A percentile compares a stretch with the other conserved stretches of the same genome.
Evolutionary conservation across 2,329 filamentous ascomycete genomes (phyloP).

Genomic region (Epichloe brachyelytri): DNA sequence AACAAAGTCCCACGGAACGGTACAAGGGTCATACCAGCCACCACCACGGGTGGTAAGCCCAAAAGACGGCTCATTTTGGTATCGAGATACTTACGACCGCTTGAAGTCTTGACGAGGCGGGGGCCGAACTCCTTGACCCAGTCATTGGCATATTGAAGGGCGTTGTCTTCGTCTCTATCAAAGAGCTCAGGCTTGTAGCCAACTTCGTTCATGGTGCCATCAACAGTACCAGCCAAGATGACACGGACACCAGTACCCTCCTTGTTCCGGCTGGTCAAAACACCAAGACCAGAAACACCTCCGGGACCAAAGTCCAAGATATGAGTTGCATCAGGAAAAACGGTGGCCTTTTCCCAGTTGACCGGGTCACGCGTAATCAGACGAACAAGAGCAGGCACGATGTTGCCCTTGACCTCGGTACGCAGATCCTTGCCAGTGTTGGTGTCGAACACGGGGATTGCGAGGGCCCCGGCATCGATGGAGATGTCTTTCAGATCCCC

Average conservation of each 20-base stretch:
- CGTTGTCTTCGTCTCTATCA: slow-evolving; percentile 87
- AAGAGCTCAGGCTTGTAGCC: slow-evolving; percentile 98
- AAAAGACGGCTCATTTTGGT: slow-evolving; percentile 90
- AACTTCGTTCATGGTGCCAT: slow-evolving; percentile 78
- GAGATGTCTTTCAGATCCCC: slow-evolving; percentile 75
- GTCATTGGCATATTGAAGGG: slow-evolving; percentile 87
- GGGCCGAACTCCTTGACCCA: slow-evolving; percentile 98
- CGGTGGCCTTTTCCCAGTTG: slow-evolving; percentile 90
- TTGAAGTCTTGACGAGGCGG: slow-evolving; percentile 78
- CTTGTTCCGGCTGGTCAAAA: slow-evolving; percentile 96
- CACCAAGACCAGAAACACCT: slow-evolving; percentile 89
- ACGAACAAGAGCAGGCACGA: slow-evolving; percentile 75
- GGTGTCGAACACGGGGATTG: slow-evolving; percentile 81
- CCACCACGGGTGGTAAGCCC: slow-evolving; percentile 75
- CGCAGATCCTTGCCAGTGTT: slow-evolving; percentile 79
- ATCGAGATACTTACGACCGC: slow-evolving; percentile 82
- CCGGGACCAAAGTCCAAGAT: slow-evolving; percentile 94
- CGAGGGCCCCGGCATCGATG: slow-evolving; percentile 61
- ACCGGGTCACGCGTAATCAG: slow-evolving; percentile 93
- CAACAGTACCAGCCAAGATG: slow-evolving; percentile 86
- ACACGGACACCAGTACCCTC: slow-evolving; percentile 95
- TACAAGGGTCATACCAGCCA: slow-evolving; percentile 87
- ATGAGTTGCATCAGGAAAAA: slow-evolving; percentile 83
- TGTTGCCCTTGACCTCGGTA: slow-evolving; percentile 54
- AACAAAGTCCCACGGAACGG: slow-evolving; percentile 84